Base-by-base conservation (phyloP, 305 asterid genomes). In the Caryopteris hybrid region DNA sequence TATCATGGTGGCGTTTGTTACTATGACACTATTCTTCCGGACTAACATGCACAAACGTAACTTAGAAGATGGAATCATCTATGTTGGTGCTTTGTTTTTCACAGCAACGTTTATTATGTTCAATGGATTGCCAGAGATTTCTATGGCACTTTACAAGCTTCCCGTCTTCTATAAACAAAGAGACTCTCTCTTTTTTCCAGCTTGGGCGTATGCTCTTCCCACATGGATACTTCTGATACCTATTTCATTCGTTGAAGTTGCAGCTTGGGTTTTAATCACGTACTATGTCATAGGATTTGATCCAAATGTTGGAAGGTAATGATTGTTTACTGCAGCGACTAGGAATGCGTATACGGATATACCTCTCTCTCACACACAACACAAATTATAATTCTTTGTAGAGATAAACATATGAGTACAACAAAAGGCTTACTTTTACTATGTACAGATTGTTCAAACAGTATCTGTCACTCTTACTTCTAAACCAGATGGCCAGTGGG, bases 201-300 rank as follows among this genome's bases (percentile, higher is more conserved):
- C 82, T 1, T 77, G 82, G 80, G 71, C 52, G 0, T 80, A 80
- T 45, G 79, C 80, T 47, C 60, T 80, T 9, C 82, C 85, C 12
- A 9, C 55, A 13, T 80, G 85, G 85, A 67, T 80, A 27, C 66
- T 71, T 27, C 67, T 48, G 66, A 72, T 81, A 14, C 82, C 85
- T 10, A 48, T 74, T 43, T 70, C 78, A 2, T 16, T 74, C 46
- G 27, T 78, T 20, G 83, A 81, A 64, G 54, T 57, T 2, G 78
- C 61, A 5, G 62, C 31, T 20, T 74, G 71, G 78, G 70, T 71
- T 25, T 50, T 53, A n/a, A 31, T 71, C 61, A 78, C 80, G 33
- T 81, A 81, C 74, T 81, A 77, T 64, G 76, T 23, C 7, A 60
- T 71, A 5, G 85, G 85, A 60, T 78, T 51, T 38, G 85, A 81